Evolutionary conservation across 2,329 filamentous ascomycete genomes (phyloP).

Genomic region (Acephala macrosclerotiorum): DNA sequence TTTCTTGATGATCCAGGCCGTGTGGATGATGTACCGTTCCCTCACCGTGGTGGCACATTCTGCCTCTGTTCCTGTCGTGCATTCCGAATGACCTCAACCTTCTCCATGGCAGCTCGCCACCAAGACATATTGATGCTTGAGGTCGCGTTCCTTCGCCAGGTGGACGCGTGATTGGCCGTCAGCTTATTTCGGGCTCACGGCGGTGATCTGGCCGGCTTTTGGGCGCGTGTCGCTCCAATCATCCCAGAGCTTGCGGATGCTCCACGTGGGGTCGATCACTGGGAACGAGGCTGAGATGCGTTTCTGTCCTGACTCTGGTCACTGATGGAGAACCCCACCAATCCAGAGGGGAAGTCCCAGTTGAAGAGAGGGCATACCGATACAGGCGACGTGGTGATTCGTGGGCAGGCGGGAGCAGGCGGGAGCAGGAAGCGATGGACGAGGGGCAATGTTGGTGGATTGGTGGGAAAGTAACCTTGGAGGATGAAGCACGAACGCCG

Average conservation of each 20-base stretch:
- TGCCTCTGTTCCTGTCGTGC: background rate
- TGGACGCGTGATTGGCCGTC: background rate
- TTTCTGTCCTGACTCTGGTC: background rate
- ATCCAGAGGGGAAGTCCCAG: background rate
- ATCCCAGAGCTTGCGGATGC: background rate
- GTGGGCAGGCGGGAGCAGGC: background rate
- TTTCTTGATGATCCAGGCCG: background rate
- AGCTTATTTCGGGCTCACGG: background rate
- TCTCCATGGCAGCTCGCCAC: background rate
- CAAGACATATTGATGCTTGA: conserved; percentile 6
- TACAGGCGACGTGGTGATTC: background rate
- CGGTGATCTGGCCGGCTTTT: background rate
- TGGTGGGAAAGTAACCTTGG: background rate
- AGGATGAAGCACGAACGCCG: background rate
- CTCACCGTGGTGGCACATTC: background rate
- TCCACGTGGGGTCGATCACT: conserved; percentile 33
- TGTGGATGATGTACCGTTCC: background rate
- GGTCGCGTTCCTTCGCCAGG: conserved; percentile 27
- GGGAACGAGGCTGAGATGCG: conserved; percentile 29
- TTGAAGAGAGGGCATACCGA: background rate
- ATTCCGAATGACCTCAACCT: conserved; percentile 3
- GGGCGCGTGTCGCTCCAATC: background rate
- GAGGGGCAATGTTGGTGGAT: background rate
- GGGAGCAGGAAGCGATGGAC: background rate
- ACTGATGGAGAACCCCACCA: background rate